Conservation (phyloP, 2,329 filamentous ascomycete species). For the Sporothrix euskadiensis region DNA sequence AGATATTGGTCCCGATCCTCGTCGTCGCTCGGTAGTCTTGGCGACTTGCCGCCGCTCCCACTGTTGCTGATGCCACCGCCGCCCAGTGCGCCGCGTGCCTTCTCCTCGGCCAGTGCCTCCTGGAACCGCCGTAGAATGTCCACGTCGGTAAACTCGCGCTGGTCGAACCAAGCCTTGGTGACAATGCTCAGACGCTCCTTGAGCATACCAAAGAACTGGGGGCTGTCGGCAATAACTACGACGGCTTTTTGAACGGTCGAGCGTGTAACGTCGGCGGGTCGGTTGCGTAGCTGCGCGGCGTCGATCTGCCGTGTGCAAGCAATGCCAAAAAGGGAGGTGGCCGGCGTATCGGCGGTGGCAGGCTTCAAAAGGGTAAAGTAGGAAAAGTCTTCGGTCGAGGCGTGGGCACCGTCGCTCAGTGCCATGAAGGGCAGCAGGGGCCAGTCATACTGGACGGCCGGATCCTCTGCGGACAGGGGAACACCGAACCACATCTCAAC, state of each 20-base stretch:
- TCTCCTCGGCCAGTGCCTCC: slow-evolving; percentile 75
- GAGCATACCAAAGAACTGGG: slow-evolving; percentile 85
- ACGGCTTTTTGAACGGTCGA: slow-evolving; percentile 98
- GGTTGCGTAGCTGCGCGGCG: slow-evolving; percentile 71
- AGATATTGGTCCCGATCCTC: slow-evolving; percentile 82
- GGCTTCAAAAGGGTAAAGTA: slow-evolving; percentile 89
- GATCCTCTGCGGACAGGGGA: slow-evolving; percentile 70
- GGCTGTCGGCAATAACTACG: slow-evolving; percentile 89
- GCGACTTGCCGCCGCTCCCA: slow-evolving; percentile 12
- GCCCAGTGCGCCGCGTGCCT: slow-evolving; percentile 52
- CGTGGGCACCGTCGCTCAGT: slow-evolving; percentile 90
- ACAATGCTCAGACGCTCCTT: slow-evolving; percentile 87
- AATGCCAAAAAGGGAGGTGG: slow-evolving; percentile 88
- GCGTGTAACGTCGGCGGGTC: slow-evolving; percentile 87
- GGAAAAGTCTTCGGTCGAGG: slow-evolving; percentile 95
- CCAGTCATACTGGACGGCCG: slow-evolving; percentile 85
- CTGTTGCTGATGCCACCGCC: slow-evolving; percentile 16
- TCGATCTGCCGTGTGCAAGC: slow-evolving; percentile 92
- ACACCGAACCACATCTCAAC: slow-evolving; percentile 86
- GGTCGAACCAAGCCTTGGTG: slow-evolving; percentile 93
- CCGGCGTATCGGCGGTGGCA: slow-evolving; percentile 52
- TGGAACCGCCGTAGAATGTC: slow-evolving; percentile 91
- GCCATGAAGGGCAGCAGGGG: slow-evolving; percentile 93
- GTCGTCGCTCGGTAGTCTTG: slow-evolving; percentile 54
- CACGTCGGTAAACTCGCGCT: slow-evolving; percentile 85